Percentiles rank a stretch among this genome's conserved stretches.
Conservation (phyloP, 495 filamentous ascomycete genomes). For the Talaromyces borbonicus region DNA sequence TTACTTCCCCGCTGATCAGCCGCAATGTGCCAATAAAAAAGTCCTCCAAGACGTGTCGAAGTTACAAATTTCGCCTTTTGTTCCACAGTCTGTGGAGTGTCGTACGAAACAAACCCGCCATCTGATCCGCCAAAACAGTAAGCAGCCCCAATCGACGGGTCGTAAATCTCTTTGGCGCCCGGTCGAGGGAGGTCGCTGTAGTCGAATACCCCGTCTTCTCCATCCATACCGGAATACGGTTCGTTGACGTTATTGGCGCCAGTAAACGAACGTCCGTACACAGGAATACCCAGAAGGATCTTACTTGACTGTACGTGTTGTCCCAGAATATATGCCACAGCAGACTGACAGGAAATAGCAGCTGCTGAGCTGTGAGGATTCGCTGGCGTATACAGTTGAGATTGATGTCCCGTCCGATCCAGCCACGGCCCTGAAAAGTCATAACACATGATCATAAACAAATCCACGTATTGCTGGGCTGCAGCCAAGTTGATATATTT, state of each 20-base stretch:
- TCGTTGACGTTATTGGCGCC: slow-evolving; percentile 55
- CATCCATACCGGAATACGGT: slow-evolving; percentile 51
- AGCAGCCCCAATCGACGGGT: slow-evolving; percentile 58
- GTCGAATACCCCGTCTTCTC: slow-evolving; percentile 75
- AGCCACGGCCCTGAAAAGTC: slow-evolving; percentile 83
- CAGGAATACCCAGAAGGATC: slow-evolving; percentile 70
- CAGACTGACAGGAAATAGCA: slow-evolving; percentile 53
- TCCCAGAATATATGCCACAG: slow-evolving; percentile 53
- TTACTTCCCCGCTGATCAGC: slow-evolving; percentile 58
- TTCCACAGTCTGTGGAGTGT: slow-evolving; percentile 74
- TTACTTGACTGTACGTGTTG: slow-evolving; percentile 63
- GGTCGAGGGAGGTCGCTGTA: slow-evolving; percentile 68
- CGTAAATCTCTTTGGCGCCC: slow-evolving; percentile 58
- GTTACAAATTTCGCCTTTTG: slow-evolving; percentile 77
- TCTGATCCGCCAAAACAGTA: slow-evolving; percentile 71
- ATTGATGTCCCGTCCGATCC: slow-evolving; percentile 60
- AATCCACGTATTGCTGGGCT: slow-evolving; percentile 59
- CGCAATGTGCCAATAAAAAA: slow-evolving; percentile 91
- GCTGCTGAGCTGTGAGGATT: slow-evolving; percentile 34
- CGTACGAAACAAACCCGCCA: slow-evolving; percentile 81
- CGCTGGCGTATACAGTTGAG: slow-evolving; percentile 60
- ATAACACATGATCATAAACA: slow-evolving; percentile 77
- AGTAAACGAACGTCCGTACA: slow-evolving; percentile 74
- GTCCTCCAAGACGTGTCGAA: slow-evolving; percentile 62
- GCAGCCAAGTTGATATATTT: slow-evolving; percentile 63